Conservation (phyloP, 83 land plant species). For the Thuja plicata region DNA sequence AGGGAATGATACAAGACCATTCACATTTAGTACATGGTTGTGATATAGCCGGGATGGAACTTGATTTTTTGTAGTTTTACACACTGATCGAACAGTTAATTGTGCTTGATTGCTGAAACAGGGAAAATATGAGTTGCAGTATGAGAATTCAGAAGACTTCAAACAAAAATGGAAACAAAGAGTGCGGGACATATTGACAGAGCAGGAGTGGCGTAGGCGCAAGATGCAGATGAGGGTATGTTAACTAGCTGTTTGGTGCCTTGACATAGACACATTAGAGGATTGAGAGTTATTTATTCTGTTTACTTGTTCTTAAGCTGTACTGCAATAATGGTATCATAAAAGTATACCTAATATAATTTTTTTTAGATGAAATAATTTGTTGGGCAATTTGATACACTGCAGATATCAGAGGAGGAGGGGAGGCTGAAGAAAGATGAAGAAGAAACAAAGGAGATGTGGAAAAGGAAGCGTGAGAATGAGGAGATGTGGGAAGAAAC, state of each 20-base stretch:
- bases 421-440: slow-evolving; percentile 98
- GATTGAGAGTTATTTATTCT: not conserved
- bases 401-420: slow-evolving; percentile 96
- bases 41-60: not conserved
- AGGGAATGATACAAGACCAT: not conserved
- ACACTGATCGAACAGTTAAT: not conserved
- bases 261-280: not conserved
- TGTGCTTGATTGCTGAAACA: slow-evolving; percentile 17
- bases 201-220: slow-evolving; percentile 95
- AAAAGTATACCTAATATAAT: not conserved
- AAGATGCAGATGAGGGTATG: slow-evolving; percentile 96
- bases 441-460: slow-evolving; percentile 96
- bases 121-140: slow-evolving; percentile 87
- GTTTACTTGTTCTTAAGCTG: not conserved
- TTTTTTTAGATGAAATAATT: slow-evolving; percentile 13
- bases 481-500: slow-evolving; percentile 99
- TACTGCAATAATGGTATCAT: not conserved
- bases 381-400: not conserved
- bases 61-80: not conserved
- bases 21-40: not conserved
- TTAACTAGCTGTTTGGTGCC: not conserved
- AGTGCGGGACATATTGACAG: slow-evolving; percentile 87
- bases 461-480: slow-evolving; percentile 97
- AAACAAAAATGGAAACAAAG: slow-evolving; percentile 76
- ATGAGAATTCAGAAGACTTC: slow-evolving; percentile 88